Conservation (phyloP, 2,329 filamentous ascomycete species). For the Fusarium tjaetaba region DNA sequence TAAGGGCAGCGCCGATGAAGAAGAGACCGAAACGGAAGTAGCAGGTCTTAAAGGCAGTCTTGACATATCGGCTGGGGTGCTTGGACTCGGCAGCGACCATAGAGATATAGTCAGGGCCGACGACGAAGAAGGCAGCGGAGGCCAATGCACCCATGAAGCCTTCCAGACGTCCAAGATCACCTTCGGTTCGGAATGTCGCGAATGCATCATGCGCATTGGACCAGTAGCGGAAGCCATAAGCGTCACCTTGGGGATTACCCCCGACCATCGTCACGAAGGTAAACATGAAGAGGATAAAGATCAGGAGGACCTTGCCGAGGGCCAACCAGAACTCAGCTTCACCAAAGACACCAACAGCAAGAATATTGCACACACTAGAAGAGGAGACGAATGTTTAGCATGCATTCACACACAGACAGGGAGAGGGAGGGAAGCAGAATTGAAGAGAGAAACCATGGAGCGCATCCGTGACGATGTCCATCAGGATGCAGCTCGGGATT, state of each 20-base stretch:
- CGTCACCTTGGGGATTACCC: constrained; percentile 29
- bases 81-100: constrained; percentile 34
- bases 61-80: constrained; percentile 69
- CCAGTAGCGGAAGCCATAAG: constrained; percentile 37
- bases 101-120: constrained; percentile 37
- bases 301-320: constrained; percentile 31
- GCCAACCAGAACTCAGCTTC: constrained; percentile 40
- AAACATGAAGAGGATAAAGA: constrained; percentile 36
- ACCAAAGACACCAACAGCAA: constrained; percentile 38
- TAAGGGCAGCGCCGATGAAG: constrained; percentile 67
- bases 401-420: constrained; percentile 16
- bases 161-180: constrained; percentile 29
- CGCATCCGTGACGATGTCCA: constrained; percentile 30
- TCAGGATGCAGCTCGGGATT: constrained; percentile 28
- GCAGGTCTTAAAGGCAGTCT: constrained; percentile 76
- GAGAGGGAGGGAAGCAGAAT: not conserved
- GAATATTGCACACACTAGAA: constrained; percentile 52
- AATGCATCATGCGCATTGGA: constrained; percentile 26
- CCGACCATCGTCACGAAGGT: constrained; percentile 39
- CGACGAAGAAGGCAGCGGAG: constrained; percentile 29
- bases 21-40: constrained; percentile 79
- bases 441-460: constrained; percentile 13
- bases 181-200: constrained; percentile 16
- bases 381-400: constrained; percentile 30
- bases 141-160: constrained; percentile 31